Conservation (phyloP, 495 filamentous ascomycete species). For the Parmelia sp. region DNA sequence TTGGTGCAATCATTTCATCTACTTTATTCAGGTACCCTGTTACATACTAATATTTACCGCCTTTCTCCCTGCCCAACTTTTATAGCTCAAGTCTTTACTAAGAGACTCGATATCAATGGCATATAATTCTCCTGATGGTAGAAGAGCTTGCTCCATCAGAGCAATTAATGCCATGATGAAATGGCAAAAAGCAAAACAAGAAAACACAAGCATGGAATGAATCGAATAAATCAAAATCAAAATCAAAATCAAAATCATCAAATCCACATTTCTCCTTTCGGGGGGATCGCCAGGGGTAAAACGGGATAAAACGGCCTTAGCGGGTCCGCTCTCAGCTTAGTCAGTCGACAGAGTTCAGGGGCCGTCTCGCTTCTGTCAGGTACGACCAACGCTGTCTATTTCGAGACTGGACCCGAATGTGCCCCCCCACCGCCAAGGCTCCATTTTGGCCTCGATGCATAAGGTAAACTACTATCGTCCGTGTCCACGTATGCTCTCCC, state of each 20-base stretch:
- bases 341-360: background rate
- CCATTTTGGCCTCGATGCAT: too few relatives aligned
- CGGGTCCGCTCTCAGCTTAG: background rate
- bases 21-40: too few relatives aligned
- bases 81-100: too few relatives aligned
- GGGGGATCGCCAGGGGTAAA: constrained; percentile 6
- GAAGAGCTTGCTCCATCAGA: too few relatives aligned
- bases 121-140: too few relatives aligned
- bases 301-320: background rate
- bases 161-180: too few relatives aligned
- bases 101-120: too few relatives aligned
- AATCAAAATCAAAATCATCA: too few relatives aligned
- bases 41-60: too few relatives aligned
- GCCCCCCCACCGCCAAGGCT: background rate
- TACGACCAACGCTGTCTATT: background rate
- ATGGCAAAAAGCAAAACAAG: background rate
- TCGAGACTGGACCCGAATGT: background rate
- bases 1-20: background rate
- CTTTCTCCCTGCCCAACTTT: too few relatives aligned
- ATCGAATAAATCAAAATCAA: too few relatives aligned
- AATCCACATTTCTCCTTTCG: background rate
- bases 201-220: background rate
- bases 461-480: too few relatives aligned
- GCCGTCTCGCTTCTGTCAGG: background rate
- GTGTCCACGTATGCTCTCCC: background rate